Conservation (phyloP, 2,329 filamentous ascomycete genomes). For the Myriangium duriaei region DNA sequence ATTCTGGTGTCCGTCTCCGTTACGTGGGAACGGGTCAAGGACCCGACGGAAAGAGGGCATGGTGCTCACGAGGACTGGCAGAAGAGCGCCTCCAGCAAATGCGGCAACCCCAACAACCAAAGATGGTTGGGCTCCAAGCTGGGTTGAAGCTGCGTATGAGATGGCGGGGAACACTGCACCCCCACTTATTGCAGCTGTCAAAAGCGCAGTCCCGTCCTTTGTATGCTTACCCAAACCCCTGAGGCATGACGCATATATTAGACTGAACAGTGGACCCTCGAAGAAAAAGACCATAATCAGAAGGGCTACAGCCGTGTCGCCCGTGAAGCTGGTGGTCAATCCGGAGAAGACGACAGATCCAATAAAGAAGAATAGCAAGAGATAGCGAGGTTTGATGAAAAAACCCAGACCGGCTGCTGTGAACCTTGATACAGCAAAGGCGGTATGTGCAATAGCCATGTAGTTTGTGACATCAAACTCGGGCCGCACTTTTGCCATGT, state of each 20-base stretch:
- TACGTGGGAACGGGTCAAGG: constrained; percentile 30
- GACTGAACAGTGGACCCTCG: constrained; percentile 47
- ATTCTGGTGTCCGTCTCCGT: too few species aligned
- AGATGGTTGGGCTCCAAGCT: constrained; percentile 32
- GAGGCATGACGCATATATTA: constrained; percentile 46
- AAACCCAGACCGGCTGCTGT: constrained; percentile 40
- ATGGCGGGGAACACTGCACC: constrained; percentile 45
- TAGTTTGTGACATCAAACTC: constrained; percentile 28
- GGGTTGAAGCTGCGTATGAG: constrained; percentile 33
- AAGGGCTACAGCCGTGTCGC: constrained; percentile 33
- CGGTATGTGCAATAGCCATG: constrained; percentile 42
- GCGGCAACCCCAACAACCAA: constrained; percentile 42
- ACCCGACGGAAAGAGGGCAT: constrained; percentile 36
- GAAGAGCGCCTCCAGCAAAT: constrained; percentile 38
- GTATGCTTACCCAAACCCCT: constrained; percentile 47
- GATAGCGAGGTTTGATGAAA: constrained; percentile 45
- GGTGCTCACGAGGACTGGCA: constrained; percentile 42
- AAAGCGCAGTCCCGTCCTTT: constrained; percentile 41
- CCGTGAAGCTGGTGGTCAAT: constrained; percentile 38
- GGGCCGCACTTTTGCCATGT: constrained; percentile 30
- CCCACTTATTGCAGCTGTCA: constrained; percentile 43
- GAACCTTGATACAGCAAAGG: constrained; percentile 48
- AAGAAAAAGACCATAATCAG: constrained; percentile 45
- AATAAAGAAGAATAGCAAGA: constrained; percentile 42
- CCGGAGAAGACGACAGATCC: constrained; percentile 41